Evolutionary conservation across 305 asterid species (phyloP).

Genomic region (Plantago coronopus): DNA sequence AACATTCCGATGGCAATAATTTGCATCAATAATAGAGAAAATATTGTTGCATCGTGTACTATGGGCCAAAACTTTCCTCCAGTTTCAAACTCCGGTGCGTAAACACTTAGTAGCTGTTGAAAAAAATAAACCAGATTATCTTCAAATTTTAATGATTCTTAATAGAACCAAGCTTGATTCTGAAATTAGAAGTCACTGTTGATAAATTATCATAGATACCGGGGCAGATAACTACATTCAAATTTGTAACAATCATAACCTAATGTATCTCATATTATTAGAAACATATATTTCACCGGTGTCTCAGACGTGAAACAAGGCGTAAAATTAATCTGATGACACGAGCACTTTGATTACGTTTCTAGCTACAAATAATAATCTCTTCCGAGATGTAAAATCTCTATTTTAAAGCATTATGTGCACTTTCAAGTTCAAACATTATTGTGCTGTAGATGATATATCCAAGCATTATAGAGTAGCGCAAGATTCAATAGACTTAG

Average conservation of each 20-base stretch:
- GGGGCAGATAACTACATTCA: too few species aligned
- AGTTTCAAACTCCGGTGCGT: constrained; percentile 74
- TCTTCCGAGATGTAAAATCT: neutral
- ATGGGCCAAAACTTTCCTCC: constrained; percentile 97
- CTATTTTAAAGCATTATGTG: neutral
- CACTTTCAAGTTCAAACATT: too few species aligned
- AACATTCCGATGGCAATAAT: constrained; percentile 85
- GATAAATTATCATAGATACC: neutral
- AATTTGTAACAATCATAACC: neutral
- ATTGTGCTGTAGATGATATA: too few species aligned
- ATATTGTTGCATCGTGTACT: constrained; percentile 79
- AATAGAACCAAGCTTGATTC: too few species aligned
- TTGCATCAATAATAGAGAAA: constrained; percentile 83
- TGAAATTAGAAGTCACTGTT: neutral
- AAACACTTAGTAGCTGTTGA: constrained; percentile 70
- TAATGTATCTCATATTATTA: neutral
- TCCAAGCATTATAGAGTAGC: neutral
- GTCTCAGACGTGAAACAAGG: neutral
- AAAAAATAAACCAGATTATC: constrained; percentile 17
- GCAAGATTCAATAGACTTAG: neutral
- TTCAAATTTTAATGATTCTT: neutral
- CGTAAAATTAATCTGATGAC: neutral
- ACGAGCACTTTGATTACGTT: neutral
- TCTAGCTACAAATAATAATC: too few species aligned
- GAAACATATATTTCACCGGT: neutral